A percentile compares a stretch with the other conserved stretches of the same genome.
Conservation (phyloP, 2,329 filamentous ascomycete species). For the Chaetomiaceae sp. region DNA sequence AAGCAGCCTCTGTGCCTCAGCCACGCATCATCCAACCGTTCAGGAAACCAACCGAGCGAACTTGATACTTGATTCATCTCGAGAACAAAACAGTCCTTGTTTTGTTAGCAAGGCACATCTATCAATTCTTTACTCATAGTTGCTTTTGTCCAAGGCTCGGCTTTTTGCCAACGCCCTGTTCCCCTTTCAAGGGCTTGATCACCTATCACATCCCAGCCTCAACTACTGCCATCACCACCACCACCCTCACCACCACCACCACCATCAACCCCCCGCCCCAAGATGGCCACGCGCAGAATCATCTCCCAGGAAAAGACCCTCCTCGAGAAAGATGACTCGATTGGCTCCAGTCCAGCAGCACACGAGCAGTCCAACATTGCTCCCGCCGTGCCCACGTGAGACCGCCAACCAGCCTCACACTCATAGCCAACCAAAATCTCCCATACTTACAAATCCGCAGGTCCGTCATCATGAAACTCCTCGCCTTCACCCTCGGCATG, state of each 20-base stretch:
- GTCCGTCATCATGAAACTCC: constrained; percentile 82
- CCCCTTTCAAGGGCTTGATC: neutral
- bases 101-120: no score
- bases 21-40: neutral
- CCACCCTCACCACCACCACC: no score
- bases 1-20: neutral
- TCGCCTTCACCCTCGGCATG: constrained; percentile 91
- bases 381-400: constrained; percentile 81
- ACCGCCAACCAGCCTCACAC: neutral
- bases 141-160: neutral
- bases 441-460: constrained; percentile 44
- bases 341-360: constrained; percentile 37
- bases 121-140: no score
- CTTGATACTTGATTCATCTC: neutral
- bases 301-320: constrained; percentile 62
- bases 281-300: constrained; percentile 68
- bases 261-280: constrained; percentile 22
- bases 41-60: neutral
- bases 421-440: no score
- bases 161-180: neutral
- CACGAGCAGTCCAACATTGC: constrained; percentile 64
- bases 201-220: constrained; percentile 9
- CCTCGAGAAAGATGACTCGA: constrained; percentile 54
- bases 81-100: no score
- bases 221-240: no score